Conservation (phyloP, 139 green algal species). For the Desmodesmus armatus region DNA sequence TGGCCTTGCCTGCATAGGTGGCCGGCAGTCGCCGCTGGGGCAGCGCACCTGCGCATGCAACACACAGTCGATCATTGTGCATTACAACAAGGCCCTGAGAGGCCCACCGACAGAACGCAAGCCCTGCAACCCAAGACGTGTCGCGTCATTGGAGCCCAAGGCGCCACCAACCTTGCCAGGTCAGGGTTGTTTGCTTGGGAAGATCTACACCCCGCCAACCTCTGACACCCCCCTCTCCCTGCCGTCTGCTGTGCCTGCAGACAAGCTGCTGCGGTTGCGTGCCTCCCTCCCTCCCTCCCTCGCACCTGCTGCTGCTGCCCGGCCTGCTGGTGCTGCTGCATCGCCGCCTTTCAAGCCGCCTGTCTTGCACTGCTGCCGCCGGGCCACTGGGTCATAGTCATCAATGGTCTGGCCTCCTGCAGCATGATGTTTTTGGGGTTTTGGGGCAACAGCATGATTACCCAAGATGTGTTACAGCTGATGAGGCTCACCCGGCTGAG, state of each 20-base stretch:
- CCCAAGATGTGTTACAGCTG: no score
- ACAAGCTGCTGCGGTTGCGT: background rate
- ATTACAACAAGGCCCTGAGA: background rate
- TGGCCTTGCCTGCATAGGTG: conserved; percentile 6
- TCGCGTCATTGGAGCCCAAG: no score
- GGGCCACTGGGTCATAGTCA: conserved; percentile 71
- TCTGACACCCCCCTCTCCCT: no score
- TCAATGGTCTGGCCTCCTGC: conserved; percentile 53
- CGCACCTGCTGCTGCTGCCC: conserved; percentile 18
- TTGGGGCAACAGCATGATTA: no score
- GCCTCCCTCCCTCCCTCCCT: background rate
- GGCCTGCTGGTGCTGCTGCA: conserved; percentile 29
- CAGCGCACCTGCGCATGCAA: conserved; percentile 21
- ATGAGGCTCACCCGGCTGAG: no score
- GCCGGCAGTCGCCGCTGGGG: background rate
- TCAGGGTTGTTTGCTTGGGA: no score
- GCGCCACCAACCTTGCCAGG: no score
- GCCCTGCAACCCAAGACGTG: no score
- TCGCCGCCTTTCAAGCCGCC: conserved; percentile 63
- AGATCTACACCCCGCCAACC: no score
- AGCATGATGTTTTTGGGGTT: background rate
- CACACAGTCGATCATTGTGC: background rate
- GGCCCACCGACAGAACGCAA: background rate
- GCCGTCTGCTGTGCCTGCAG: background rate
- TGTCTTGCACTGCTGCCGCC: conserved; percentile 67